Conservation (phyloP, 208 protist genomes). For the Angomonas desouzai region DNA sequence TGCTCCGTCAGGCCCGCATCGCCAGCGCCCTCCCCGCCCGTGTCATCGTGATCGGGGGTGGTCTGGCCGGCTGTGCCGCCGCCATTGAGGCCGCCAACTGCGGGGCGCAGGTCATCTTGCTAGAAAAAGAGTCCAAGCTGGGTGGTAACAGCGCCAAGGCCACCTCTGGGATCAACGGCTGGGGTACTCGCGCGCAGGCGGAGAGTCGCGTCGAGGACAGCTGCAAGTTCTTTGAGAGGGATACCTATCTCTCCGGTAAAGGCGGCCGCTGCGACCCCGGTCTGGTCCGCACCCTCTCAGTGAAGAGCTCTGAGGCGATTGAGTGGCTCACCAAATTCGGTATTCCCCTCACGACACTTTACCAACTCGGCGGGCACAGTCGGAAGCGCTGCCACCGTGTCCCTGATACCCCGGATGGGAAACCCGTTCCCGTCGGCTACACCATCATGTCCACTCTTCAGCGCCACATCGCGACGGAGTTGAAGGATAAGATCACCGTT, state of each 20-base stretch:
- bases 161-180: constrained; percentile 95
- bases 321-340: constrained; percentile 77
- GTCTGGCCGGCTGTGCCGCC: constrained; percentile 80
- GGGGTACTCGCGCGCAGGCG: constrained; percentile 83
- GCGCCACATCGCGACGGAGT: constrained; percentile 59
- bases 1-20: constrained; percentile 55
- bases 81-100: constrained; percentile 76
- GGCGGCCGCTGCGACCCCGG: constrained; percentile 61
- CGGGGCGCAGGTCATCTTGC: constrained; percentile 82
- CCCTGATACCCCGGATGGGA: constrained; percentile 63
- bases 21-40: constrained; percentile 48
- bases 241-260: constrained; percentile 67
- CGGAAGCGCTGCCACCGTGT: constrained; percentile 85
- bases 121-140: constrained; percentile 88
- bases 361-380: constrained; percentile 89
- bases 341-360: constrained; percentile 77
- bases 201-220: constrained; percentile 55
- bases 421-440: constrained; percentile 83
- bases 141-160: constrained; percentile 97
- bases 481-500: constrained; percentile 52
- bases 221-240: constrained; percentile 76
- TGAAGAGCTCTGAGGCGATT: constrained; percentile 68
- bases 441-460: constrained; percentile 87
- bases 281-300: constrained; percentile 84
- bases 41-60: constrained; percentile 83